Conservation (phyloP, 306 rosid genomes). For the Purshia tridentata region DNA sequence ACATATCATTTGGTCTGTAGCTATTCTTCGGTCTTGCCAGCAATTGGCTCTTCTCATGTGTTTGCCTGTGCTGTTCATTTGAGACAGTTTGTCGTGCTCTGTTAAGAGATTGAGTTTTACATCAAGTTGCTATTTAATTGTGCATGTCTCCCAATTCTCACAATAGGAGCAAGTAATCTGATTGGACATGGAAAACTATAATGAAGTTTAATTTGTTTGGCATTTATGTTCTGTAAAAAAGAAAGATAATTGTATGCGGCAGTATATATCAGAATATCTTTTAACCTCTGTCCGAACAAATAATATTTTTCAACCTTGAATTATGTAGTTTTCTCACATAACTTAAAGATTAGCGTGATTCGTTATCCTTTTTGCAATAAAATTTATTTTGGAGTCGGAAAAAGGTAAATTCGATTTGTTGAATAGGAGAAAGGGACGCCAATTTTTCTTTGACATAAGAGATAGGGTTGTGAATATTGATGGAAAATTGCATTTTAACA, state of each 20-base stretch:
- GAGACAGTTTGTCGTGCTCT: constrained; percentile 37
- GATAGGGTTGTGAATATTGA: background rate
- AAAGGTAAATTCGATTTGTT: background rate
- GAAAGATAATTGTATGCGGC: background rate
- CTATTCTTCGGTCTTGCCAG: constrained; percentile 13
- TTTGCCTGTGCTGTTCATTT: constrained; percentile 38
- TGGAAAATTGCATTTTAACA: background rate
- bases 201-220: background rate
- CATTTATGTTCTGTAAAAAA: background rate
- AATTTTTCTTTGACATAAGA: background rate
- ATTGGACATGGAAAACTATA: background rate
- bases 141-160: background rate
- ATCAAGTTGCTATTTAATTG: background rate
- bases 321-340: background rate
- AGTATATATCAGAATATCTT: background rate
- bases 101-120: constrained; percentile 20
- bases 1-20: constrained; percentile 20
- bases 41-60: constrained; percentile 38
- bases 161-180: background rate
- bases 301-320: too few relatives aligned
- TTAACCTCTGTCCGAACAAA: background rate
- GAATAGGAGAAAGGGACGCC: background rate
- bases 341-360: background rate
- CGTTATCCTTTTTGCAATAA: background rate
- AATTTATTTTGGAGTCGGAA: background rate